Conservation (phyloP, 2,329 filamentous ascomycete species). For the Epicoccum sorghinum region DNA sequence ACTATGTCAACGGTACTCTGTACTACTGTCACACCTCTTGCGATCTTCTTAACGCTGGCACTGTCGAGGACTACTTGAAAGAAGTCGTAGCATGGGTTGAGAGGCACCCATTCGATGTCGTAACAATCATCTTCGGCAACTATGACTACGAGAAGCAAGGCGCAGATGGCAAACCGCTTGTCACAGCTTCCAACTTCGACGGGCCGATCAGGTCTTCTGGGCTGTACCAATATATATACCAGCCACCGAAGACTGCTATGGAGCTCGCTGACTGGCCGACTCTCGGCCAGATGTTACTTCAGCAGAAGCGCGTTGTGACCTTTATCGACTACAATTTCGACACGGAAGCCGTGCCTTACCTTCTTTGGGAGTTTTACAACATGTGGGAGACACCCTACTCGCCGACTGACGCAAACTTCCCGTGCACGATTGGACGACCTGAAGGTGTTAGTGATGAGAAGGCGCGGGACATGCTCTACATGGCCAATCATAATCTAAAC, state of each 20-base stretch:
- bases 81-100: conserved; percentile 76
- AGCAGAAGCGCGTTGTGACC: conserved; percentile 46
- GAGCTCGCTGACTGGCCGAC: conserved; percentile 82
- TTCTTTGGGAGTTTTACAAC: conserved; percentile 87
- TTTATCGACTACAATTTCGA: conserved; percentile 64
- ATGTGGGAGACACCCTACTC: conserved; percentile 94
- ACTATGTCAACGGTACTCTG: conserved; percentile 63
- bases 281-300: conserved; percentile 64
- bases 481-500: conserved; percentile 94
- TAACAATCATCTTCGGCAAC: conserved; percentile 88
- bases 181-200: conserved; percentile 67
- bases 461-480: conserved; percentile 69
- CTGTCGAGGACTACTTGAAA: conserved; percentile 75
- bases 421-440: conserved; percentile 79
- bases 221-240: conserved; percentile 75
- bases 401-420: conserved; percentile 70
- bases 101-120: conserved; percentile 81
- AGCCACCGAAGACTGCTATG: conserved; percentile 78
- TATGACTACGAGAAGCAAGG: conserved; percentile 54
- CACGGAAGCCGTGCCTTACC: conserved; percentile 78
- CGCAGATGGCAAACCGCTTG: conserved; percentile 55
- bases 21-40: conserved; percentile 90
- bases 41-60: conserved; percentile 81
- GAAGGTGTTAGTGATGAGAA: conserved; percentile 65
- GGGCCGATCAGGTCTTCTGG: conserved; percentile 74